A percentile compares a stretch with the other conserved stretches of the same genome.
phyloP scores from a whole-genome alignment of 768 basidiomycete genomes.

The Fistulinella prunicolor region DNA sequence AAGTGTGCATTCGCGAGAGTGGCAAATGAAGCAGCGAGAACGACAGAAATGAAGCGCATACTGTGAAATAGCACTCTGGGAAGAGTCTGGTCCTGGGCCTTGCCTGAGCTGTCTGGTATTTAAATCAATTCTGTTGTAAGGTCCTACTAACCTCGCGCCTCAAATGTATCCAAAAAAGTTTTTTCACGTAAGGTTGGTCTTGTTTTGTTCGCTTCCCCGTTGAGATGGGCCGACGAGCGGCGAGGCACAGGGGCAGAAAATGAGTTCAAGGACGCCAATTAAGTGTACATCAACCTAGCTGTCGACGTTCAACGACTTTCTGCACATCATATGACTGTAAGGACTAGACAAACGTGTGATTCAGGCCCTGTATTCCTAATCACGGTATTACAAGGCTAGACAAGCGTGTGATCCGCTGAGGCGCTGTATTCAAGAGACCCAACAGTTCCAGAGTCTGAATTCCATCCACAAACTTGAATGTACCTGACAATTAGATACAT shows the following conservation, averaged over 20 bases:
- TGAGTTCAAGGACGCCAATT: no score
- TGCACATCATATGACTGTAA: no score
- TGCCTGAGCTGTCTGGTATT: conserved; percentile 1
- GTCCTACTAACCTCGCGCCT: not conserved
- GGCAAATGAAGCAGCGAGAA: conserved; percentile 38
- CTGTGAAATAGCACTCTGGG: not conserved
- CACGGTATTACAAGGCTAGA: no score
- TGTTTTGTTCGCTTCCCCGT: conserved; percentile 15
- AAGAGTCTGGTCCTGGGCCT: not conserved
- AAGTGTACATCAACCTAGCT: no score
- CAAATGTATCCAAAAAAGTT: conserved; percentile 4
- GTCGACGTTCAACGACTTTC: no score
- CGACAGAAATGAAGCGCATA: conserved; percentile 37
- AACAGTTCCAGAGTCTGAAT: no score
- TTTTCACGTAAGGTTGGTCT: conserved; percentile 21
- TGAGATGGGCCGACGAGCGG: no score
- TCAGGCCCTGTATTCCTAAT: no score
- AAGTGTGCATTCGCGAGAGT: conserved; percentile 67
- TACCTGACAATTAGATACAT: no score
- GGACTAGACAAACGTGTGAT: no score
- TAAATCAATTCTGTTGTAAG: conserved; percentile 1
- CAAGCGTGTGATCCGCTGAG: not conserved
- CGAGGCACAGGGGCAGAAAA: no score
- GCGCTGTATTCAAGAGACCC: no score
- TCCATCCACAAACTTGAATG: not conserved